These are phyloP conservation scores for Blastobotrys robertii DNA, from an alignment of 805 yeast genomes.

Conservation along the genomic window DNA sequence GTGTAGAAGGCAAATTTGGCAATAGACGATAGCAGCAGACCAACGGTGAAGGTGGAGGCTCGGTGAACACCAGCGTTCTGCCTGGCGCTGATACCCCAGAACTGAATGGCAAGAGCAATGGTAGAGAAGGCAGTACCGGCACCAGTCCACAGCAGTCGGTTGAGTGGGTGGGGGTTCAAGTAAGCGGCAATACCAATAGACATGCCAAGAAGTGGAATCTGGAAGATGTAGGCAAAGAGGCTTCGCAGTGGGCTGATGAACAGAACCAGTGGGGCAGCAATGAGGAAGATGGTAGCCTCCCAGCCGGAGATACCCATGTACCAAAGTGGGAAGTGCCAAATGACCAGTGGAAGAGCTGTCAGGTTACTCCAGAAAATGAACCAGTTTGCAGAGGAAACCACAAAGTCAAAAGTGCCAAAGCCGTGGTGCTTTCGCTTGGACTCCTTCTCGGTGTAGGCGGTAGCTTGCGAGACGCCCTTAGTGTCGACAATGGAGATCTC, in stretches of 20 bases:
- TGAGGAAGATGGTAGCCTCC: slow-evolving; percentile 58
- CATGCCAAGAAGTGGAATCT: slow-evolving; percentile 43
- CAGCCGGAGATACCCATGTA: slow-evolving; percentile 95
- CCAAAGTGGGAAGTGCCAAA: slow-evolving; percentile 98
- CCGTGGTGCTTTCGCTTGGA: slow-evolving; percentile 18
- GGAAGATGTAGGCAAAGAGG: slow-evolving; percentile 38
- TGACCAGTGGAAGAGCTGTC: slow-evolving; percentile 72
- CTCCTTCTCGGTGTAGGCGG: slow-evolving; percentile 3
- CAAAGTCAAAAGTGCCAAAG: slow-evolving; percentile 23
- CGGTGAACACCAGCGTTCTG: slow-evolving; percentile 32
- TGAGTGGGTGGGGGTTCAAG: slow-evolving; percentile 54
- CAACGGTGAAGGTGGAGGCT: slow-evolving; percentile 52
- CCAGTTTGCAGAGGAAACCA: slow-evolving; percentile 42
- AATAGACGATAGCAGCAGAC: slow-evolving; percentile 63
- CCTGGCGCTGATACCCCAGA: slow-evolving; percentile 30
- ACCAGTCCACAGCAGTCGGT: slow-evolving; percentile 55
- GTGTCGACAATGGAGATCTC: slow-evolving; percentile 34
- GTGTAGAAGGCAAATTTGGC: slow-evolving; percentile 69
- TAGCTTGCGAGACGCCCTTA: slow-evolving; percentile 15
- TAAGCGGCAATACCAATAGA: slow-evolving; percentile 70
- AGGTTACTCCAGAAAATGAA: slow-evolving; percentile 77
- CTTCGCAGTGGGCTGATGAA: slow-evolving; percentile 35
- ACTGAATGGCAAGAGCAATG: slow-evolving; percentile 48
- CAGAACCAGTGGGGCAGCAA: slow-evolving; percentile 51
- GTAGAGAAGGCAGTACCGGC: slow-evolving; percentile 57